Evolutionary conservation across 1,284 basidiomycete genomes (phyloP), one percentile per base, ranked within the genome.

Genomic region (Leccinum fuscescens): DNA sequence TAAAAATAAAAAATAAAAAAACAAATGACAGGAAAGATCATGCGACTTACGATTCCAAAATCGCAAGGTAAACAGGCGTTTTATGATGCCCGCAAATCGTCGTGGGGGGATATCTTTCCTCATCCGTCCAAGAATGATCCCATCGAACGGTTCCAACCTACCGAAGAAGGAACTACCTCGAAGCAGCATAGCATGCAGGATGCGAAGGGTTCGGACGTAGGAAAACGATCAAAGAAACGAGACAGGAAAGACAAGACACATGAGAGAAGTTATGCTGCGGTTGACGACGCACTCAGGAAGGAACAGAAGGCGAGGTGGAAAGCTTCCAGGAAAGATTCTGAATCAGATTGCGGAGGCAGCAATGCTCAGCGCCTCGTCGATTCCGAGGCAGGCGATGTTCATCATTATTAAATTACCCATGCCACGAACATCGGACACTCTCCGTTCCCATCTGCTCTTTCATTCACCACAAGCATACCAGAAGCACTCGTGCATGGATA

Each of bases 31-130:
- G 94, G 92, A 33, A 87, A 92, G 74, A 90, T 98, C 59, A 89
- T 95, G 82, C 89, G 96, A 4, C 80, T 96, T 73, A 97, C 91
- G 2, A 88, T 97, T 49, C 89, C 96, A 2, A 93, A 88, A 69
- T 95, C 94, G 1, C 92, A 95, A 74, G 96, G 96, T 7, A 96
- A 94, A 73, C 96, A 98, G 71, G 83, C 87, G 0, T 99, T 89
- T 72, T 95, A 98, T 69, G 97, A 99, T 72, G 95, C 96, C 1
- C 87, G 96, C 51, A 98, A 98, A 76, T 86, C 91, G 0, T 79
- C 77, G 20, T 98, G 96, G 94, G 97, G 97, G 11, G 97, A 99
- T 73, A 80, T 94, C 11, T 98, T 97, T 76, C 96, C 97, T 4
- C 95, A 98, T 73, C 76, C 79, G 17, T 83, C 91, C 3, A 93